These are phyloP conservation scores for Hypoxylon fuscum DNA, from an alignment of 495 filamentous ascomycete species.

Conservation along the genomic window DNA sequence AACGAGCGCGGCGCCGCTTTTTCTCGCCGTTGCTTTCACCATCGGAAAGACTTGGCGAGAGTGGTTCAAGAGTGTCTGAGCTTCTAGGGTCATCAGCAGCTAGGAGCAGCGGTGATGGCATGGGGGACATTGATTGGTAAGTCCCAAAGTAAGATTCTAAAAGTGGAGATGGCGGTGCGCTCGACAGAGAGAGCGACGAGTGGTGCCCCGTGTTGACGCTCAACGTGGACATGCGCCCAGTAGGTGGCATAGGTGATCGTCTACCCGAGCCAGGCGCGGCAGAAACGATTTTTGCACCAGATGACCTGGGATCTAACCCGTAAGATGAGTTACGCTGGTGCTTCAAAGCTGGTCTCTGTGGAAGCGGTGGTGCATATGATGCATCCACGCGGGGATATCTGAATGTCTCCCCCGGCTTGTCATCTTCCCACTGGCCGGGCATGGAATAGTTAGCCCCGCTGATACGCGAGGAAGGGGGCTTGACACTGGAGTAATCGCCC, in stretches of 20 bases:
- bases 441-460: constrained; percentile 55
- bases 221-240: constrained; percentile 56
- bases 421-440: constrained; percentile 61
- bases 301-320: constrained; percentile 38
- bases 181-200: constrained; percentile 52
- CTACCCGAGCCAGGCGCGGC: constrained; percentile 46
- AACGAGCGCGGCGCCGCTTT: constrained; percentile 64
- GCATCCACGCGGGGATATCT: constrained; percentile 53
- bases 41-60: constrained; percentile 56
- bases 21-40: constrained; percentile 46
- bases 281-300: constrained; percentile 45
- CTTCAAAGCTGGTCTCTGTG: constrained; percentile 15
- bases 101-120: constrained; percentile 78
- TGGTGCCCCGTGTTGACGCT: constrained; percentile 54
- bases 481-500: constrained; percentile 26
- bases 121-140: constrained; percentile 93
- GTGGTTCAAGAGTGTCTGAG: constrained; percentile 47
- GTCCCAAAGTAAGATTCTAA: constrained; percentile 94
- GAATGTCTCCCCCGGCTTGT: constrained; percentile 53
- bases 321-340: constrained; percentile 45
- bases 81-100: constrained; percentile 46
- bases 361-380: constrained; percentile 17
- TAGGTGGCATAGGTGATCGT: constrained; percentile 58
- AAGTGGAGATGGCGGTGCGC: constrained; percentile 81
- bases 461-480: constrained; percentile 41